Evolutionary conservation across 2,329 filamentous ascomycete genomes (phyloP).

Genomic region (Pseudogymnoascus sp.): DNA sequence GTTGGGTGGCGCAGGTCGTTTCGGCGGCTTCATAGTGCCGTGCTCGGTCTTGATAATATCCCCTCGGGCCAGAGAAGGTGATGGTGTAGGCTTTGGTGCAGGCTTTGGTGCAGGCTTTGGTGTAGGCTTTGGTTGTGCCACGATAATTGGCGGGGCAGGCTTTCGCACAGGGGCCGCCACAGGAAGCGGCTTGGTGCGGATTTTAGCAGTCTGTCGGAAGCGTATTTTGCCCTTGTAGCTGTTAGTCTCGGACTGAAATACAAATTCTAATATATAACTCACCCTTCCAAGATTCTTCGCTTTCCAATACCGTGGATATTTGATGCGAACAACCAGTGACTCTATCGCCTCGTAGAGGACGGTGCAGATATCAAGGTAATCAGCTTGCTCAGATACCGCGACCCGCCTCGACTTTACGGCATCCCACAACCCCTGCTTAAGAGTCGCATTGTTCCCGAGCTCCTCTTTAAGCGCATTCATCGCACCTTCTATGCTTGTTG

Average conservation of each 20-base stretch:
- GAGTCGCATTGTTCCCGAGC: constrained; percentile 36
- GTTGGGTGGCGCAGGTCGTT: constrained; percentile 18
- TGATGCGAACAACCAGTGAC: constrained; percentile 39
- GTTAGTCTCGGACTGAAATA: background rate
- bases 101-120: constrained; percentile 8
- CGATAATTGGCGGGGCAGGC: constrained; percentile 1
- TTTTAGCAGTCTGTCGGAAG: constrained; percentile 25
- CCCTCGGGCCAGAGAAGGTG: background rate
- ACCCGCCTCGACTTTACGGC: constrained; percentile 42
- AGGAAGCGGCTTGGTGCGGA: constrained; percentile 20
- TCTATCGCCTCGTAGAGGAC: constrained; percentile 43
- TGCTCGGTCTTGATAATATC: constrained; percentile 5
- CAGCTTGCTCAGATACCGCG: constrained; percentile 41
- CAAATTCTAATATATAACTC: constrained; percentile 15
- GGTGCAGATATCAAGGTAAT: constrained; percentile 44
- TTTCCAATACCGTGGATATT: constrained; percentile 41
- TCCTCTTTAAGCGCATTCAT: constrained; percentile 42
- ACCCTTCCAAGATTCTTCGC: constrained; percentile 33
- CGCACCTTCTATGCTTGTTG: constrained; percentile 41
- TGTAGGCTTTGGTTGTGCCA: background rate
- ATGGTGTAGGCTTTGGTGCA: background rate
- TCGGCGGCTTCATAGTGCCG: constrained; percentile 19
- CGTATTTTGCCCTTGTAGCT: constrained; percentile 20
- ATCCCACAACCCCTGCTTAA: constrained; percentile 42
- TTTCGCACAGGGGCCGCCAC: constrained; percentile 3